Percentiles rank a stretch among this genome's conserved stretches.
Conservation (phyloP, 192 early-diverging fungal genomes). For the Phycomyces blakesleeanus region DNA sequence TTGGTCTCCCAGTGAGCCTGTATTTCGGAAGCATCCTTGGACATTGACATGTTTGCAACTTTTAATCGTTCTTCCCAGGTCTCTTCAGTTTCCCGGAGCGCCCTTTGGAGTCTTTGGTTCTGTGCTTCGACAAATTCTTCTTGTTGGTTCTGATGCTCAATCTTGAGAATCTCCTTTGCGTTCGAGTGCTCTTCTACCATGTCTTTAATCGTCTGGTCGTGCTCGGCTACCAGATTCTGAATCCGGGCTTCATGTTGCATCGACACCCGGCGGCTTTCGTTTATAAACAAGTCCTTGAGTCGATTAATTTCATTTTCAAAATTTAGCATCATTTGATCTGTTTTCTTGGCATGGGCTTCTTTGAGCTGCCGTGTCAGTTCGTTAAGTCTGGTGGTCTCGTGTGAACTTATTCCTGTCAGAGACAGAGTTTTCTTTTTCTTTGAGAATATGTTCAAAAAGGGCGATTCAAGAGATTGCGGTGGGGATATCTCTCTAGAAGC, state of each 20-base stretch:
- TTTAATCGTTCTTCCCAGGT: slow-evolving; percentile 8
- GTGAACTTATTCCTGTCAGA: too few relatives aligned
- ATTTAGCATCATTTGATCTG: not conserved
- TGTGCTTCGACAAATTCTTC: too few relatives aligned
- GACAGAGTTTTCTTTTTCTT: too few relatives aligned
- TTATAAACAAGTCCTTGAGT: slow-evolving; percentile 7
- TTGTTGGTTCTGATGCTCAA: too few relatives aligned
- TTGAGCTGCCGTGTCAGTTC: not conserved
- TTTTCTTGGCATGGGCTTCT: not conserved
- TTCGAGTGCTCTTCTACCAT: too few relatives aligned
- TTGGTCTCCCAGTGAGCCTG: slow-evolving; percentile 13
- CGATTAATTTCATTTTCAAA: not conserved
- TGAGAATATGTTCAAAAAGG: too few relatives aligned
- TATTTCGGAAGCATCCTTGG: slow-evolving; percentile 10
- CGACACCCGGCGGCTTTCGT: slow-evolving; percentile 5
- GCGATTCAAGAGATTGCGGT: too few relatives aligned
- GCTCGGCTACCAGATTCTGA: slow-evolving; percentile 14
- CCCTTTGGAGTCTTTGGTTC: too few relatives aligned
- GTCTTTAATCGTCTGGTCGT: not conserved
- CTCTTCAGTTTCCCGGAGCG: not conserved
- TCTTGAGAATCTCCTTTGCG: too few relatives aligned
- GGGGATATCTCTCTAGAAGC: too few relatives aligned
- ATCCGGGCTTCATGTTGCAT: slow-evolving; percentile 18
- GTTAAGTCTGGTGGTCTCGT: not conserved
- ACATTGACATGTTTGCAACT: slow-evolving; percentile 5